Evolutionary conservation across 768 basidiomycete genomes (phyloP).

Genomic region (Suillus placidus): DNA sequence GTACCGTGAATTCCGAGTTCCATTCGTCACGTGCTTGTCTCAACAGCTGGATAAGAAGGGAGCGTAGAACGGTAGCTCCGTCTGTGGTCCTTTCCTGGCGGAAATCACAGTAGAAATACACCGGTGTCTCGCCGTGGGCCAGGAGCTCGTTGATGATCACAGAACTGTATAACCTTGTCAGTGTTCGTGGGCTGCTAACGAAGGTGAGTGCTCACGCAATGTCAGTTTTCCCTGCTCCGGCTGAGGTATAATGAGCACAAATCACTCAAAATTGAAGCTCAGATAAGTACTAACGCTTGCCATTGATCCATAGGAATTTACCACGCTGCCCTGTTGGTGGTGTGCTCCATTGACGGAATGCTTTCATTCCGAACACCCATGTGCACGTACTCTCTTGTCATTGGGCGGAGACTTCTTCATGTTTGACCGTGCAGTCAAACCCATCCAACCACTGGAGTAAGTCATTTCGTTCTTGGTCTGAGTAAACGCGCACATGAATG

Average conservation of each 20-base stretch:
- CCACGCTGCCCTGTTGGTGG: neutral
- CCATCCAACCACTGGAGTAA: neutral
- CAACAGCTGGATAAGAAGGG: slow-evolving; percentile 23
- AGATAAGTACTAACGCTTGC: slow-evolving; percentile 16
- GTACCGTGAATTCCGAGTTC: neutral
- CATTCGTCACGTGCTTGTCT: neutral
- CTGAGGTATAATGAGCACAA: slow-evolving; percentile 2
- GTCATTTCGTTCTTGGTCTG: neutral
- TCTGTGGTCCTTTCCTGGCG: slow-evolving; percentile 10
- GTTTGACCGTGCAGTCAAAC: slow-evolving; percentile 14
- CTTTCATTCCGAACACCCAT: slow-evolving; percentile 7
- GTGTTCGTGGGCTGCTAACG: neutral
- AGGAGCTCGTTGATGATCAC: slow-evolving; percentile 13
- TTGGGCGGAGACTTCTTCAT: slow-evolving; percentile 12
- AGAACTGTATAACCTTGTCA: neutral
- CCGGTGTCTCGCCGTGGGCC: neutral
- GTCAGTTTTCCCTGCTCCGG: slow-evolving; percentile 23
- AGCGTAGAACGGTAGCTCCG: slow-evolving; percentile 20
- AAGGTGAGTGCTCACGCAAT: slow-evolving; percentile 16
- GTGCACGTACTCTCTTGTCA: slow-evolving; percentile 21
- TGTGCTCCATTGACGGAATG: slow-evolving; percentile 15
- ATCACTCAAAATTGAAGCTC: neutral
- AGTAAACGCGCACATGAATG: neutral
- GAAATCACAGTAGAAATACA: slow-evolving; percentile 31
- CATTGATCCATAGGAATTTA: slow-evolving; percentile 19